A percentile compares a stretch with the other conserved stretches of the same genome.
phyloP scores from a whole-genome alignment of 2,329 filamentous ascomycete species.

The Annulohypoxylon truncatum region DNA sequence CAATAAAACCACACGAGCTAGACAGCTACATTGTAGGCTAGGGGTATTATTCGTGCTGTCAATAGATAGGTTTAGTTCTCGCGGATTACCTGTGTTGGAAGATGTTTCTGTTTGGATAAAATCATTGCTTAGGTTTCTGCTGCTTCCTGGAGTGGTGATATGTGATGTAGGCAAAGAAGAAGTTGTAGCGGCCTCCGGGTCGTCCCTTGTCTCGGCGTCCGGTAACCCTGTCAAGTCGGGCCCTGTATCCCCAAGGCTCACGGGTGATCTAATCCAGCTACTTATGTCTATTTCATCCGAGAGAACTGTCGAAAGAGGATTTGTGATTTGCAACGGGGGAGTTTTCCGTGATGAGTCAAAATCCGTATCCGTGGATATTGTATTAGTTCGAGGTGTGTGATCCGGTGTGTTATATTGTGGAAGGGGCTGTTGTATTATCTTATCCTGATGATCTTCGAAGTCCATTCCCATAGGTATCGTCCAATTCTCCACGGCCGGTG shows the following conservation, averaged over 20 bases:
- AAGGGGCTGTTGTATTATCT: not conserved
- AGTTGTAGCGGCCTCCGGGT: not conserved
- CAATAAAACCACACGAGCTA: not conserved
- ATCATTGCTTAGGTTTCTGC: not conserved
- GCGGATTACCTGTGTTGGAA: not conserved
- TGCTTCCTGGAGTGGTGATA: not conserved
- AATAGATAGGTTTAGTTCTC: not conserved
- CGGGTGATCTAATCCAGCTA: not conserved
- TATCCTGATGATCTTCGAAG: not conserved
- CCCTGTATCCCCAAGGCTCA: not conserved
- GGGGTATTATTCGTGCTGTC: not conserved
- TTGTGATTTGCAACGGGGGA: not conserved
- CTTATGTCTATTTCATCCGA: slow-evolving; percentile 1
- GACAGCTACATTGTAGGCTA: not conserved
- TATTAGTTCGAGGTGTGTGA: not conserved
- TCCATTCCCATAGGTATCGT: not conserved
- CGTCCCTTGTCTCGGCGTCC: not conserved
- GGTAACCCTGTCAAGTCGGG: not conserved
- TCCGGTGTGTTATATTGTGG: not conserved
- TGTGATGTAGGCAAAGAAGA: not conserved
- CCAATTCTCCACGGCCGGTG: not conserved
- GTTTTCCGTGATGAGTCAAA: not conserved
- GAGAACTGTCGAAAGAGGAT: not conserved
- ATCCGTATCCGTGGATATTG: not conserved
- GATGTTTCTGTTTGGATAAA: not conserved